Base-by-base conservation (phyloP, 208 protist genomes). In the Leptomonas seymouri region DNA sequence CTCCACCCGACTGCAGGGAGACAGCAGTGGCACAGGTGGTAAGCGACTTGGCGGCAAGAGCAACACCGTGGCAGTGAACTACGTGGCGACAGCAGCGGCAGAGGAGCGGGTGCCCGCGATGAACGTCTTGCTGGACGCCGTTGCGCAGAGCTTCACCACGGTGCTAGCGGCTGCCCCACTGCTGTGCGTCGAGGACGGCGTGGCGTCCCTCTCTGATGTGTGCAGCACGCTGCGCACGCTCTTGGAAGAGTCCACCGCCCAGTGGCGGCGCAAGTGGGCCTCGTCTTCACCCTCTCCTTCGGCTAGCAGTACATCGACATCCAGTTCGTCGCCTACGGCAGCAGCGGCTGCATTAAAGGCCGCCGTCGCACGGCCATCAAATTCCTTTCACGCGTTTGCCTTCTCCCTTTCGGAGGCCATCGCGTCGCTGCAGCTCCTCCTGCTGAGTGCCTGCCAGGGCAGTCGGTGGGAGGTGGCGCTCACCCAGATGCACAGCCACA, bases 391-490 rank as follows among this genome's bases (percentile, higher is more conserved):
- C 12, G 8, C 45, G 9, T 71, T 71, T 28, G 59, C 73, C 34
- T 28, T 60, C 12, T 71, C 76, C 11, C 78, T 93, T 27, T 74
- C 82, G 9, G 81, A 87, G 30, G 81, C 85, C 21, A 80, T 89
- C 50, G 82, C 83, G 23, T 80, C 80, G n/a, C 67, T 93, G 59
- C 88, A 93, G 53, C 71, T 93, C 28, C 71, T 91, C 45, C 74
- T 91, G 14, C 82, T 93, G n/a, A 83, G 88, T 61, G 75, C 85
- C 16, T 89, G 85, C 50, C 74, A 87, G 53, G 70, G 71, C 55
- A 73, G 48, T 36, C 56, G 71, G 14, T 77, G 71, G 71, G 71
- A 77, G 36, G 64, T 63, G 56, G 63, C 64, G 16, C 64, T 77
- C 20, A 53, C 64, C 18, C 57, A 71, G 41, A 66, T 77, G 64